Evolutionary conservation across 306 rosid species (phyloP).

Genomic region (Malus asiatica): DNA sequence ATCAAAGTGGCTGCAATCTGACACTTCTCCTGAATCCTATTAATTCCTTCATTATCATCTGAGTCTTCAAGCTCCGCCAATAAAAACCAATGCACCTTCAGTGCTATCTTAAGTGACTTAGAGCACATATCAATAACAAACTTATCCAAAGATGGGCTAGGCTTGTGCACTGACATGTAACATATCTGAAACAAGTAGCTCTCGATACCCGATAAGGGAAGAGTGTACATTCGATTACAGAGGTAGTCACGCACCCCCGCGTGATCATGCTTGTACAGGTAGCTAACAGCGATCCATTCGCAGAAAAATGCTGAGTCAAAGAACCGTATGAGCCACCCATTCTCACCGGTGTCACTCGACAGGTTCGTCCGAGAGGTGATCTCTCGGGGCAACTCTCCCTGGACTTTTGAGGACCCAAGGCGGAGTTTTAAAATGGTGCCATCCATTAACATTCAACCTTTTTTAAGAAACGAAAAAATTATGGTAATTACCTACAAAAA

Average conservation of each 20-base stretch:
- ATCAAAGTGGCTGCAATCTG: conserved; percentile 81
- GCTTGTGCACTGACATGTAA: conserved; percentile 92
- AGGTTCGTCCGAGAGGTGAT: conserved; percentile 49
- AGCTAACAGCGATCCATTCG: conserved; percentile 98
- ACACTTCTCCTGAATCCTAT: conserved; percentile 83
- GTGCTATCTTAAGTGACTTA: conserved; percentile 82
- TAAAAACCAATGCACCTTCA: conserved; percentile 92
- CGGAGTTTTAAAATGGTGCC: not conserved
- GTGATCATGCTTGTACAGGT: conserved; percentile 91
- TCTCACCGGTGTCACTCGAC: conserved; percentile 69
- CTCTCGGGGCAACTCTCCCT: conserved; percentile 67
- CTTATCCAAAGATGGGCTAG: conserved; percentile 90
- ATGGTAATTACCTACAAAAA: not conserved
- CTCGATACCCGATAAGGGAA: conserved; percentile 85
- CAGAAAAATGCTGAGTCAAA: conserved; percentile 97
- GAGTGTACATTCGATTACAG: conserved; percentile 92
- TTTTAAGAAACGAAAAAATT: not conserved
- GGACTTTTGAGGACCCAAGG: not conserved
- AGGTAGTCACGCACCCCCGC: conserved; percentile 90
- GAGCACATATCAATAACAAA: conserved; percentile 90
- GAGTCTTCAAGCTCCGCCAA: conserved; percentile 89
- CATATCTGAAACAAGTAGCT: conserved; percentile 95
- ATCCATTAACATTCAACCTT: not conserved
- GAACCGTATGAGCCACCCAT: conserved; percentile 96
- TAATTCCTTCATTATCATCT: conserved; percentile 87